Base-by-base conservation (phyloP, 768 basidiomycete species). In the Amanita muscaria region DNA sequence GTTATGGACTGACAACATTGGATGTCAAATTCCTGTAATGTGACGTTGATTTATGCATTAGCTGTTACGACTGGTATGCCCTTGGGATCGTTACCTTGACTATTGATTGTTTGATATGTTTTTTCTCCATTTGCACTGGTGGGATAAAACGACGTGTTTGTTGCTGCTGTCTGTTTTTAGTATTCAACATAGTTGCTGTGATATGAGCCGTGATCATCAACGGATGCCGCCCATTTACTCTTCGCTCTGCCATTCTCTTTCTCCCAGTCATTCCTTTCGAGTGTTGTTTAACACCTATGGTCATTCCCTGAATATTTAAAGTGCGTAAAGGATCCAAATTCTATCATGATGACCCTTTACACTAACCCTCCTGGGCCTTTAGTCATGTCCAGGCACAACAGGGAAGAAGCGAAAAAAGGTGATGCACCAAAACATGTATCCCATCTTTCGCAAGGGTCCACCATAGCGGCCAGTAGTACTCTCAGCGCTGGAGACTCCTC, bases 21-120 rank as follows among this genome's bases (percentile, higher is more conserved):
- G 51, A 61, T 62, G 12, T 12, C 31, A 30, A 57, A 56, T 53
- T 59, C 15, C 54, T 52, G 63, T 59, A 65, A 72, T 74, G 70
- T 73, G 65, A 72, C 67, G 68, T 67, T 76, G 36, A 79, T 83
- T 79, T 82, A 83, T 76, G 73, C 72, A 68, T 66, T 65, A 80
- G 73, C 73, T 72, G 69, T 78, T 72, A 82, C 70, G 77, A 79
- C 70, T 62, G 67, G 68, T 76, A 79, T 73, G 70, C 63, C 54
- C 63, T 56, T 35, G 31, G 23, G 19, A 34, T 34, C 21, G 25
- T 29, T 42, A 27, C 33, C 31, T 35, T 35, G 32, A 44, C 16
- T 34, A 25, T 19, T 19, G 18, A 21, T 14, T 42, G 33, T 18
- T 34, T 7, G 33, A 34, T 8, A 8, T 14, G 11, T 42, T 42